phyloP scores from a whole-genome alignment of 345 rosid genomes.

The Atalantia buxifolia region DNA sequence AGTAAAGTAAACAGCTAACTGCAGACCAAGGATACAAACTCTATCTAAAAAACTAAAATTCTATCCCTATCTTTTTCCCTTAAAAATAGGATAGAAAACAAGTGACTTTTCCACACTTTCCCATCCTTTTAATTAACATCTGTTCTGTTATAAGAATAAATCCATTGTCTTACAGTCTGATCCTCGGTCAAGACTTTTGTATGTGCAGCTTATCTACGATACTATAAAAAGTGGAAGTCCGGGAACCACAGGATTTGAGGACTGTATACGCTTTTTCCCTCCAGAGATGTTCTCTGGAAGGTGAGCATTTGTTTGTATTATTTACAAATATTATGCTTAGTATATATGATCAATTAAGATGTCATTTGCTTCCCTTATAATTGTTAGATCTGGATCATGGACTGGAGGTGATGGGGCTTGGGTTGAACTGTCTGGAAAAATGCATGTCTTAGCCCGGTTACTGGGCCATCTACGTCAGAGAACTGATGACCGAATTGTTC shows the following conservation, averaged over 20 bases:
- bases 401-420: conserved; percentile 93
- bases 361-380: conserved; percentile 8
- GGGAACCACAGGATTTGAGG: conserved; percentile 86
- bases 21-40: too few species aligned
- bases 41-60: too few species aligned
- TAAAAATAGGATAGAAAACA: too few species aligned
- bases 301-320: conserved; percentile 30
- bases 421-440: conserved; percentile 98
- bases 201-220: conserved; percentile 86
- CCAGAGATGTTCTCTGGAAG: conserved; percentile 95
- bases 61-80: too few species aligned
- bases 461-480: conserved; percentile 73
- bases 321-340: background rate
- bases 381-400: conserved; percentile 88
- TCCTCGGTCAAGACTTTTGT: conserved; percentile 18
- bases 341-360: conserved; percentile 13
- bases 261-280: conserved; percentile 81
- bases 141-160: background rate
- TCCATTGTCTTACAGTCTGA: background rate
- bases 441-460: conserved; percentile 92
- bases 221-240: conserved; percentile 72
- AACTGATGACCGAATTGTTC: conserved; percentile 93
- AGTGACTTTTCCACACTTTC: too few species aligned
- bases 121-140: conserved; percentile 1
- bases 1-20: too few species aligned